phyloP scores from a whole-genome alignment of 345 rosid species.

The Moringa oleifera region DNA sequence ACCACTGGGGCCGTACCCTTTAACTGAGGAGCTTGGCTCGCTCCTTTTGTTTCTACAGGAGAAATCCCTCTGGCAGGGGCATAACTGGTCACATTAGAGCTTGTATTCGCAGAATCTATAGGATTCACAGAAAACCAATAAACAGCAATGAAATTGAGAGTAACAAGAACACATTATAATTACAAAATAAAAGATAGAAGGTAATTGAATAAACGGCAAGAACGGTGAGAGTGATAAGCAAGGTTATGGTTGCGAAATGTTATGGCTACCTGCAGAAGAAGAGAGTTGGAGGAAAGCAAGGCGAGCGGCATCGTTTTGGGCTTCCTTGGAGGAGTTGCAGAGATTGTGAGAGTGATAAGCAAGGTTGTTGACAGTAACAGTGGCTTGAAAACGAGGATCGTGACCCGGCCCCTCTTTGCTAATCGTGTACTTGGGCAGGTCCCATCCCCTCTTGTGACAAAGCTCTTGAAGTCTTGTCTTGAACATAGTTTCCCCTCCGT shows the following conservation, averaged over 20 bases:
- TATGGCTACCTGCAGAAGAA: too few relatives aligned
- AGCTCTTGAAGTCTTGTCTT: slow-evolving; percentile 36
- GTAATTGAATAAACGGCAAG: not conserved
- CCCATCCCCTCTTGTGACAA: slow-evolving; percentile 30
- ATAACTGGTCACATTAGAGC: too few relatives aligned
- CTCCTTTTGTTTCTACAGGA: not conserved
- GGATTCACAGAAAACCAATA: not conserved
- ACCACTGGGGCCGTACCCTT: slow-evolving; percentile 5
- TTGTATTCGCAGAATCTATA: not conserved
- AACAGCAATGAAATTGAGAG: not conserved
- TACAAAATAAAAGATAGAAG: too few relatives aligned
- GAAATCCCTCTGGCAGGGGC: not conserved
- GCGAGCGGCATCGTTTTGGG: slow-evolving; percentile 42
- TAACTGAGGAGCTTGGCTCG: slow-evolving; percentile 5
- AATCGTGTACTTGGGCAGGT: slow-evolving; percentile 24
- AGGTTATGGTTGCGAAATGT: too few relatives aligned
- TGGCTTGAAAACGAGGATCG: slow-evolving; percentile 27
- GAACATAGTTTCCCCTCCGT: slow-evolving; percentile 15
- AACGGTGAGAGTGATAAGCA: too few relatives aligned
- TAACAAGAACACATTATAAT: not conserved
- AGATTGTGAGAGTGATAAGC: slow-evolving; percentile 16
- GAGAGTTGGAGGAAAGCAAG: slow-evolving; percentile 29
- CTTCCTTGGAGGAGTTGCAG: slow-evolving; percentile 27
- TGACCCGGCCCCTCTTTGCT: slow-evolving; percentile 32
- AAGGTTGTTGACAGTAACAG: slow-evolving; percentile 30